phyloP scores from a whole-genome alignment of 2,329 filamentous ascomycete genomes.

The Erysiphe pulchra region DNA sequence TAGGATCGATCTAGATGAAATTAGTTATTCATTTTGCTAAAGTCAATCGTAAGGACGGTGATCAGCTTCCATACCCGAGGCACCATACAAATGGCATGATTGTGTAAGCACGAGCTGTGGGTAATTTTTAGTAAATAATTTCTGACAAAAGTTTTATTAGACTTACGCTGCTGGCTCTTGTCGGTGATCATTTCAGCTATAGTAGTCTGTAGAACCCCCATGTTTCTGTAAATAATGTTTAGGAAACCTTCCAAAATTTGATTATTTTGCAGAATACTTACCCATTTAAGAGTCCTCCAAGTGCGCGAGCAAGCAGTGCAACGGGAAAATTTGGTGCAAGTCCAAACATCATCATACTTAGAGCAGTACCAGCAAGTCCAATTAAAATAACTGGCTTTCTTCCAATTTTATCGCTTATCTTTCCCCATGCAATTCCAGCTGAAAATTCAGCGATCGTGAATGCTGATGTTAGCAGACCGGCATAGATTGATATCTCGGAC shows the following conservation, averaged over 20 bases:
- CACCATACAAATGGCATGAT: constrained; percentile 99
- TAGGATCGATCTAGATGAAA: constrained; percentile 46
- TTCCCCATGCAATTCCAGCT: constrained; percentile 79
- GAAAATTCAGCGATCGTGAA: constrained; percentile 93
- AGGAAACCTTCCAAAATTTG: constrained; percentile 2
- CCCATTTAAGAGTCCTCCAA: constrained; percentile 85
- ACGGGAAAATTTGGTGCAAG: constrained; percentile 62
- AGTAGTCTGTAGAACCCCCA: constrained; percentile 83
- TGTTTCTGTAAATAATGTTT: constrained; percentile 34
- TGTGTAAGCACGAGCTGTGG: constrained; percentile 66
- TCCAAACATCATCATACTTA: constrained; percentile 83
- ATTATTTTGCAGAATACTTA: constrained; percentile 18
- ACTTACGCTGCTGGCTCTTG: constrained; percentile 73
- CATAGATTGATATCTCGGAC: constrained; percentile 68
- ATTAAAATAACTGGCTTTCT: constrained; percentile 78
- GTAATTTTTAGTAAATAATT: not conserved
- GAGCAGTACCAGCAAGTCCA: constrained; percentile 69
- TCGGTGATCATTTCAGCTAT: constrained; percentile 82
- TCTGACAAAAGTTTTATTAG: constrained; percentile 4
- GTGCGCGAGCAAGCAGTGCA: constrained; percentile 63
- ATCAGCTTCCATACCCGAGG: constrained; percentile 33
- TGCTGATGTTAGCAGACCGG: constrained; percentile 84
- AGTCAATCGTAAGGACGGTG: no score
- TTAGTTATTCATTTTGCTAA: no score
- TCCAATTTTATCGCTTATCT: constrained; percentile 72